Percentiles rank a stretch among this genome's conserved stretches.
Evolutionary conservation across 306 rosid genomes (phyloP).

Genomic region (Luffa acutangula): DNA sequence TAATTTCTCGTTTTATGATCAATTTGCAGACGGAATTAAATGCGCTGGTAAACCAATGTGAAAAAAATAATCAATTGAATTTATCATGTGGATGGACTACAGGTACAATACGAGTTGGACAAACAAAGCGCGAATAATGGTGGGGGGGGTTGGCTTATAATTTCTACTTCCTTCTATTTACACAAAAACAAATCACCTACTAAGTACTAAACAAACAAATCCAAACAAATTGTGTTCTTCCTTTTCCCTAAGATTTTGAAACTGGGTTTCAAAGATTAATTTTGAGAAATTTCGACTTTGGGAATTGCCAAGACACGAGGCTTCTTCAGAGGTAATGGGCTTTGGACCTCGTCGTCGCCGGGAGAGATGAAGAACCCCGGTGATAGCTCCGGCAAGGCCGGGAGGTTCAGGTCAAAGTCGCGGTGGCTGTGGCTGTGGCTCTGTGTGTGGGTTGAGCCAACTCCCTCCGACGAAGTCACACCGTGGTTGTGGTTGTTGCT

Average conservation of each 20-base stretch:
- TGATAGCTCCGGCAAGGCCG: constrained; percentile 62
- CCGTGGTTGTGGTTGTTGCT: constrained; percentile 7
- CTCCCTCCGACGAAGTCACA: constrained; percentile 75
- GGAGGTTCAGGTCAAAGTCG: constrained; percentile 78
- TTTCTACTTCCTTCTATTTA: not conserved
- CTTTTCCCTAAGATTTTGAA: not conserved
- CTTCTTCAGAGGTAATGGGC: constrained; percentile 72
- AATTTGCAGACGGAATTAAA: not conserved
- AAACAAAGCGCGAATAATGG: not conserved
- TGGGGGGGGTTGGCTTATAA: not conserved
- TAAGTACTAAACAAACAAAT: not conserved
- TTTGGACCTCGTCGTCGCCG: constrained; percentile 83
- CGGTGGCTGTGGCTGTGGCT: constrained; percentile 43
- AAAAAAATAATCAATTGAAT: constrained; percentile 9
- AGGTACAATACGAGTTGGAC: not conserved
- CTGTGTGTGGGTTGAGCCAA: constrained; percentile 57
- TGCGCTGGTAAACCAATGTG: not conserved
- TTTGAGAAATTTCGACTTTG: constrained; percentile 33
- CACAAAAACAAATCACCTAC: not conserved
- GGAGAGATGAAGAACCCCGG: constrained; percentile 19
- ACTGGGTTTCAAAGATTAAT: not conserved
- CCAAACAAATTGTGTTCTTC: not conserved
- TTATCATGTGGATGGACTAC: not conserved
- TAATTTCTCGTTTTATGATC: not conserved
- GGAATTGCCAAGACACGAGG: constrained; percentile 38